Conservation (phyloP, 1,284 basidiomycete genomes). For the Neolentinus lepideus region DNA sequence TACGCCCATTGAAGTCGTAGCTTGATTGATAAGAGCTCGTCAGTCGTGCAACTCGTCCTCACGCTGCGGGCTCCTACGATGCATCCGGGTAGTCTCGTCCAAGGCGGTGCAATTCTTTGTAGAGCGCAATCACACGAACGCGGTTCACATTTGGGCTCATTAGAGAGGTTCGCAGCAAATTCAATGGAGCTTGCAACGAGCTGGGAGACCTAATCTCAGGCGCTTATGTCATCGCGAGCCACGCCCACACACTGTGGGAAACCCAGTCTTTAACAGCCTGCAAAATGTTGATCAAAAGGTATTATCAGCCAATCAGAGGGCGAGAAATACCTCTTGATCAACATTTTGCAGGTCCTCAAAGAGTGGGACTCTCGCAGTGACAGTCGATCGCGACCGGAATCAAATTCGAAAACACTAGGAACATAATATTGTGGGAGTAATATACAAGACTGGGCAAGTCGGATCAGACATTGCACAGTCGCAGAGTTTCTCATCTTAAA, state of each 20-base stretch:
- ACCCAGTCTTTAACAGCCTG: too few relatives aligned
- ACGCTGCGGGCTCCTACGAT: constrained; percentile 38
- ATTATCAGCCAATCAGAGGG: too few relatives aligned
- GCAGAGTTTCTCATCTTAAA: too few relatives aligned
- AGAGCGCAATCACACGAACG: constrained; percentile 57
- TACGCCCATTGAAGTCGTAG: constrained; percentile 68
- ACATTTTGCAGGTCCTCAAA: too few relatives aligned
- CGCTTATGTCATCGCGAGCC: not conserved
- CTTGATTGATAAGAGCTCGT: constrained; percentile 27
- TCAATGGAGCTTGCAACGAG: not conserved
- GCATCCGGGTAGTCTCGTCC: constrained; percentile 76
- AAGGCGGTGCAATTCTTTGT: constrained; percentile 73
- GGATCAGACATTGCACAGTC: too few relatives aligned
- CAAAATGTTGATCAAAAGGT: too few relatives aligned
- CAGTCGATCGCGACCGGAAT: too few relatives aligned
- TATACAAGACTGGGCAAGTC: not conserved
- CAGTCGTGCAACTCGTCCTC: not conserved
- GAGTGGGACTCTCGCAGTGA: too few relatives aligned
- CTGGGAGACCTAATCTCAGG: not conserved
- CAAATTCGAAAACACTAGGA: too few relatives aligned
- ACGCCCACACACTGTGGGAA: not conserved
- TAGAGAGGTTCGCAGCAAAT: not conserved
- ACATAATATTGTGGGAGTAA: not conserved
- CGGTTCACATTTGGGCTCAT: constrained; percentile 26
- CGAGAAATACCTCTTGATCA: too few relatives aligned